Percentiles rank a stretch among this genome's conserved stretches.
phyloP scores from a whole-genome alignment of 345 rosid species.

The Eucalyptus dawsonii region DNA sequence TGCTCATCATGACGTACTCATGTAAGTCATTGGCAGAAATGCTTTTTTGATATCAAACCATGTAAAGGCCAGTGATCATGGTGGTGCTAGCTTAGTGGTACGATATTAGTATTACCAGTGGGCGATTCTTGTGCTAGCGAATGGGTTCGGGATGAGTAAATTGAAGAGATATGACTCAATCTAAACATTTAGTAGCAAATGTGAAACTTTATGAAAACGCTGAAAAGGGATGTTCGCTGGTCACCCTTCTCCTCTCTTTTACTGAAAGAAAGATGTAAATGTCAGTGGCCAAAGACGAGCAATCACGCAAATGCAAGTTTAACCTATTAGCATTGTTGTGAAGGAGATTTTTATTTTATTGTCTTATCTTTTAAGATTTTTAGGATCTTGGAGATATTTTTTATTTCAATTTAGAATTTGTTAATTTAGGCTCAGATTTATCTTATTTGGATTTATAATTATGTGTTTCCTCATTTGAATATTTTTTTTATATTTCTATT shows the following conservation, averaged over 20 bases:
- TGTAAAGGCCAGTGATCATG: neutral
- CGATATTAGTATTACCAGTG: neutral
- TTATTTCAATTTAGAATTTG: neutral
- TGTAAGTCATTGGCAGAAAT: neutral
- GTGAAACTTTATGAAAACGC: neutral
- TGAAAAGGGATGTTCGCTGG: neutral
- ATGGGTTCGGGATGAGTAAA: neutral
- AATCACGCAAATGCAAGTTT: neutral
- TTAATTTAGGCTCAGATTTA: neutral
- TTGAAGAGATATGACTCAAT: neutral
- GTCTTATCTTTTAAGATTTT: neutral
- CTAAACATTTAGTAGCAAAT: neutral
- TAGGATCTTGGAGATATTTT: neutral
- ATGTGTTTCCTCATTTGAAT: neutral
- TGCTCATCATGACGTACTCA: neutral
- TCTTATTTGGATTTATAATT: neutral
- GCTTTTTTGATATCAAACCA: neutral
- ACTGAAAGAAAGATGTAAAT: neutral
- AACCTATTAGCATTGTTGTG: neutral
- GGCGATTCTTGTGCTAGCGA: neutral
- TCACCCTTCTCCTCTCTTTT: neutral
- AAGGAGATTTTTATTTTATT: neutral
- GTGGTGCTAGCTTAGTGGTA: neutral
- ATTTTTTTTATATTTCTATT: neutral
- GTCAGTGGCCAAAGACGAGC: neutral